Conservation (phyloP, 352 stramenopile genomes). For the Phytophthora litchii region DNA sequence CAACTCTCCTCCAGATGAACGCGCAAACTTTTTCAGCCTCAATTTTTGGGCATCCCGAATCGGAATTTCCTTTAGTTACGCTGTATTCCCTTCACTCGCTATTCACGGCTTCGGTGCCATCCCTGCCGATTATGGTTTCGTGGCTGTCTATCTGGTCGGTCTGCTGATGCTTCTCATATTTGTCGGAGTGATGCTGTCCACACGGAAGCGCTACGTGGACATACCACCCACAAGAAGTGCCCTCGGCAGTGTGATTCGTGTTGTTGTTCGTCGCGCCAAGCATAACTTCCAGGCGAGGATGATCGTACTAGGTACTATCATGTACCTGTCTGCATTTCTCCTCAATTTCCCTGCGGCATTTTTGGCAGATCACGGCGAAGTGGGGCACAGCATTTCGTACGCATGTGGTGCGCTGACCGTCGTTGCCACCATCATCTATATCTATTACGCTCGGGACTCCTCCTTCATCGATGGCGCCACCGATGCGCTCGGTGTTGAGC, state of each 20-base stretch:
- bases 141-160: constrained; percentile 71
- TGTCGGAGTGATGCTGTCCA: constrained; percentile 47
- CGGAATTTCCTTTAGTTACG: constrained; percentile 76
- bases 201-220: constrained; percentile 56
- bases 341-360: constrained; percentile 66
- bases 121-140: constrained; percentile 32
- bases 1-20: constrained; percentile 42
- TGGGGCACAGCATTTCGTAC: constrained; percentile 57
- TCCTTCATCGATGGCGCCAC: constrained; percentile 55
- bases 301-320: constrained; percentile 44
- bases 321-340: constrained; percentile 48
- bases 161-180: constrained; percentile 47
- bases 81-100: constrained; percentile 73
- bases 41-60: constrained; percentile 87
- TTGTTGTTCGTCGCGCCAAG: constrained; percentile 37
- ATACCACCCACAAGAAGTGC: constrained; percentile 41
- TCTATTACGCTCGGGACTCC: constrained; percentile 50
- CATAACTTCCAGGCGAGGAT: constrained; percentile 38
- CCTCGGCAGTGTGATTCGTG: constrained; percentile 50
- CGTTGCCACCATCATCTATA: constrained; percentile 51
- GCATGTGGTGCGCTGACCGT: constrained; percentile 33
- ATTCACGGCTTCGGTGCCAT: constrained; percentile 75
- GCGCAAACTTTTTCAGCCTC: constrained; percentile 76
- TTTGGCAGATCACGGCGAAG: constrained; percentile 42
- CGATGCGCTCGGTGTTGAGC: constrained; percentile 40